Percentiles rank a stretch among this genome's conserved stretches.
Evolutionary conservation across 208 protist genomes (phyloP).

Genomic region (Angomonas desouzai): DNA sequence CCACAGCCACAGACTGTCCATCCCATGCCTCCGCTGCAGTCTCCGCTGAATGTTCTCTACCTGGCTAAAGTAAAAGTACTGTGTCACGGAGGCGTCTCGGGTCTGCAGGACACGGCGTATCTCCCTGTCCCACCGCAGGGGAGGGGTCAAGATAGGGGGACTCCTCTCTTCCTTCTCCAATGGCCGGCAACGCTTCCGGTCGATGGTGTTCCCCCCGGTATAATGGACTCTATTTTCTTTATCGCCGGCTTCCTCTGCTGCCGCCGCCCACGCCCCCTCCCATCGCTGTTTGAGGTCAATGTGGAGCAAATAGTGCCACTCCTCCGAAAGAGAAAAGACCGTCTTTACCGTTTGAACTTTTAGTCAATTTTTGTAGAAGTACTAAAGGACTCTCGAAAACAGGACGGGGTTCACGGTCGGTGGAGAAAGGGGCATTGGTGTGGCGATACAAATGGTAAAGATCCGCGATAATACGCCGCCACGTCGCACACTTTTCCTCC

Average conservation of each 20-base stretch:
- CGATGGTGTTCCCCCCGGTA: too few species aligned
- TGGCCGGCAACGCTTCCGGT: too few species aligned
- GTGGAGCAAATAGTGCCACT: not conserved
- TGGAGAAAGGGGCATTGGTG: not conserved
- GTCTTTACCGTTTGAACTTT: not conserved
- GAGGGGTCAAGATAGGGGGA: not conserved
- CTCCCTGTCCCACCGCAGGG: not conserved
- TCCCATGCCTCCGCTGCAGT: not conserved
- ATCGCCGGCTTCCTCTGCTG: too few species aligned
- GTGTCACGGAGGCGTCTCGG: not conserved
- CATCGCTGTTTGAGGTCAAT: not conserved
- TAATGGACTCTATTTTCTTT: too few species aligned
- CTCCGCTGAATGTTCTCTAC: not conserved
- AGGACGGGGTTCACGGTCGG: not conserved
- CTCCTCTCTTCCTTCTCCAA: not conserved
- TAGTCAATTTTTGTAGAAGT: not conserved
- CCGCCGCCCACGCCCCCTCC: not conserved
- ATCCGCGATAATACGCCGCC: slow-evolving; percentile 1
- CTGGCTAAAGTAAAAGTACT: slow-evolving; percentile 10
- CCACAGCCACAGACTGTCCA: not conserved
- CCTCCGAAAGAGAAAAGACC: slow-evolving; percentile 2
- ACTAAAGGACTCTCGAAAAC: not conserved
- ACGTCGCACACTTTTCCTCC: slow-evolving; percentile 1
- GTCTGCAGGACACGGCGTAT: not conserved
- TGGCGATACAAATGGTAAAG: not conserved